Percentiles rank a stretch among this genome's conserved stretches.
These are phyloP conservation scores for Dioscorea zingiberensis DNA, from an alignment of 106 monocot genomes.

Conservation along the genomic window DNA sequence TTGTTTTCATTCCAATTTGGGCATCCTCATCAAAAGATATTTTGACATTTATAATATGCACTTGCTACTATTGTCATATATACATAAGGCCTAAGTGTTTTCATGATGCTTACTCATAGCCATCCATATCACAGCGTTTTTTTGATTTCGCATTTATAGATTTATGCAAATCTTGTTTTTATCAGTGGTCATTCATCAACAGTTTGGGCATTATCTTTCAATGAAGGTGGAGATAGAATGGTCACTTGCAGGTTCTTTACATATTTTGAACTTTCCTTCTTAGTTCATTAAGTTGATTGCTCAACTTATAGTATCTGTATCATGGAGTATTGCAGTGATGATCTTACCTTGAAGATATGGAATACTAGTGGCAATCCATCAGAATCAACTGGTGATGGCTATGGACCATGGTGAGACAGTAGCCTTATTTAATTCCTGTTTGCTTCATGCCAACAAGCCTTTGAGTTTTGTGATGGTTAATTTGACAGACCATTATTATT, in stretches of 20 bases:
- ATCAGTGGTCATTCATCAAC: conserved; percentile 93
- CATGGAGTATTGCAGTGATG: conserved; percentile 58
- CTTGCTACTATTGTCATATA: too few relatives aligned
- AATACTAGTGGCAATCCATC: conserved; percentile 38
- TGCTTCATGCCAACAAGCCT: too few relatives aligned
- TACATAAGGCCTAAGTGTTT: background rate
- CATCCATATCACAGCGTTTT: background rate
- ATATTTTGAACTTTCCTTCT: background rate
- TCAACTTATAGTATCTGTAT: background rate
- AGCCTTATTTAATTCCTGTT: too few relatives aligned
- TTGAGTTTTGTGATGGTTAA: too few relatives aligned
- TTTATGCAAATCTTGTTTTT: background rate
- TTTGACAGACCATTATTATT: too few relatives aligned
- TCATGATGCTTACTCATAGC: background rate
- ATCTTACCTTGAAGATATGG: conserved; percentile 91
- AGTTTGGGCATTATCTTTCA: conserved; percentile 86
- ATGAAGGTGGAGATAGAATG: conserved; percentile 68
- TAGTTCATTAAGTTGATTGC: background rate
- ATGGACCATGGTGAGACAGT: conserved; percentile 43
- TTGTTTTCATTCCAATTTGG: too few relatives aligned
- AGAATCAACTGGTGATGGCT: conserved; percentile 19
- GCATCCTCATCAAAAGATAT: too few relatives aligned
- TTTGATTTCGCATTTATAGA: background rate
- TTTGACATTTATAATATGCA: too few relatives aligned
- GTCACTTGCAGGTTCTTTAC: conserved; percentile 77